phyloP scores from a whole-genome alignment of 345 rosid species.

The Euphorbia peplus region DNA sequence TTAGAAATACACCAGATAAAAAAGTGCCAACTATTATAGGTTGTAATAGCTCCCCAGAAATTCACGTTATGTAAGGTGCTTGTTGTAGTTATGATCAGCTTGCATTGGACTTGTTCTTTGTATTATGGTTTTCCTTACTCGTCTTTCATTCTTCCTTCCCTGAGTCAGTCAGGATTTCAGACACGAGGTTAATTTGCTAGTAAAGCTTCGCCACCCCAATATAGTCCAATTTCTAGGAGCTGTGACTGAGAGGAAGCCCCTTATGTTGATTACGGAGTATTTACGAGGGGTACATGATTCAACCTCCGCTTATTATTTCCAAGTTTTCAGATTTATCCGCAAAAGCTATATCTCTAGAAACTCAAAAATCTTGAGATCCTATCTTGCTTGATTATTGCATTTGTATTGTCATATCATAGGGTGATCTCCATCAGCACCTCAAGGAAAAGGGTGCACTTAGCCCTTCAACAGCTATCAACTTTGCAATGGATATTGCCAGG shows the following conservation, averaged over 20 bases:
- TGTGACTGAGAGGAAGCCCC: conserved; percentile 98
- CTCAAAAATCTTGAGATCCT: conserved; percentile 8
- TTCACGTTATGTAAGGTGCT: too few relatives aligned
- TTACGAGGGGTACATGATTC: conserved; percentile 74
- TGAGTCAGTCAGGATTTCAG: conserved; percentile 94
- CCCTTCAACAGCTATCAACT: conserved; percentile 83
- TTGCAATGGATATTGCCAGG: conserved; percentile 98
- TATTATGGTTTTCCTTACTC: conserved; percentile 14
- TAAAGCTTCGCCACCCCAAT: conserved; percentile 99
- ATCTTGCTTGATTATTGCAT: conserved; percentile 14
- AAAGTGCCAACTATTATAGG: background rate
- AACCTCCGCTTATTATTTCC: conserved; percentile 15
- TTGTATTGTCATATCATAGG: conserved; percentile 53
- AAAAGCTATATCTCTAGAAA: conserved; percentile 9
- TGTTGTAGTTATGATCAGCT: background rate
- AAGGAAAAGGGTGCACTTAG: conserved; percentile 89
- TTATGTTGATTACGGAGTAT: conserved; percentile 93
- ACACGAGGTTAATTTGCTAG: conserved; percentile 94
- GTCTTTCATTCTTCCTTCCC: conserved; percentile 16
- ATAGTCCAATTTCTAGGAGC: conserved; percentile 98
- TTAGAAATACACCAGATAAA: conserved; percentile 6
- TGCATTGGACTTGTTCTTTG: background rate
- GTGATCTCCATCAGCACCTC: conserved; percentile 95
- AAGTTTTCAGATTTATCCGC: conserved; percentile 6
- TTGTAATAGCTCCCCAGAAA: too few relatives aligned